Conservation (phyloP, 352 stramenopile genomes). For the Pythium guiyangense region DNA sequence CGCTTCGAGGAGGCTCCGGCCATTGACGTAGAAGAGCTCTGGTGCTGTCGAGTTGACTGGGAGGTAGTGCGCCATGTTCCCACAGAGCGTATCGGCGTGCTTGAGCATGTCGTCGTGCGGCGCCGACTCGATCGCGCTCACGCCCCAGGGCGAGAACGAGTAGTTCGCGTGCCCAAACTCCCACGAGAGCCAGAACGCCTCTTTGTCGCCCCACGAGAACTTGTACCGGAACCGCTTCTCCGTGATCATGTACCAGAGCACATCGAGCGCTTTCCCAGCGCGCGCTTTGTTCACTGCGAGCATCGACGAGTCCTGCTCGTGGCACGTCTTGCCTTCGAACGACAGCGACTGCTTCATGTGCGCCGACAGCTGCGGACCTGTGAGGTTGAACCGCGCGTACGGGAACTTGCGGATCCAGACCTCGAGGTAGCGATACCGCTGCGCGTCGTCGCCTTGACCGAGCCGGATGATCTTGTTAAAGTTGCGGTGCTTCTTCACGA, state of each 20-base stretch:
- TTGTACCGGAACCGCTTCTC: slow-evolving; percentile 55
- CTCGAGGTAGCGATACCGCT: slow-evolving; percentile 39
- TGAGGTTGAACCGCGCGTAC: slow-evolving; percentile 47
- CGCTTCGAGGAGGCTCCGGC: slow-evolving; percentile 46
- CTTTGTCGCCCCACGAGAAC: slow-evolving; percentile 73
- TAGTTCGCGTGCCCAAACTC: slow-evolving; percentile 48
- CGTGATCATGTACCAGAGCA: slow-evolving; percentile 68
- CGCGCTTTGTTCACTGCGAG: slow-evolving; percentile 60
- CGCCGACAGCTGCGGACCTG: slow-evolving; percentile 14
- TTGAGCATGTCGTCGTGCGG: slow-evolving; percentile 47
- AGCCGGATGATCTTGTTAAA: slow-evolving; percentile 45
- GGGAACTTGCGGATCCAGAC: slow-evolving; percentile 54
- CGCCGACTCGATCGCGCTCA: slow-evolving; percentile 38
- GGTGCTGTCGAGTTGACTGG: slow-evolving; percentile 19
- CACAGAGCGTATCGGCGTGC: slow-evolving; percentile 58
- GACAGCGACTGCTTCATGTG: slow-evolving; percentile 37
- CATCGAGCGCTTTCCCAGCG: slow-evolving; percentile 35
- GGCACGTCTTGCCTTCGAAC: slow-evolving; percentile 36
- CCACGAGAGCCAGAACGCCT: slow-evolving; percentile 72
- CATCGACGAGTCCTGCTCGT: slow-evolving; percentile 75
- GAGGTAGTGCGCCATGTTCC: slow-evolving; percentile 61
- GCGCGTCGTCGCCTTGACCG: slow-evolving; percentile 11
- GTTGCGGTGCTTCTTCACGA: slow-evolving; percentile 44
- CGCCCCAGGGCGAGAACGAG: slow-evolving; percentile 62
- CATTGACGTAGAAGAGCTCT: slow-evolving; percentile 56